These are phyloP conservation scores for Murraya paniculata DNA, from an alignment of 345 rosid species.

Conservation along the genomic window DNA sequence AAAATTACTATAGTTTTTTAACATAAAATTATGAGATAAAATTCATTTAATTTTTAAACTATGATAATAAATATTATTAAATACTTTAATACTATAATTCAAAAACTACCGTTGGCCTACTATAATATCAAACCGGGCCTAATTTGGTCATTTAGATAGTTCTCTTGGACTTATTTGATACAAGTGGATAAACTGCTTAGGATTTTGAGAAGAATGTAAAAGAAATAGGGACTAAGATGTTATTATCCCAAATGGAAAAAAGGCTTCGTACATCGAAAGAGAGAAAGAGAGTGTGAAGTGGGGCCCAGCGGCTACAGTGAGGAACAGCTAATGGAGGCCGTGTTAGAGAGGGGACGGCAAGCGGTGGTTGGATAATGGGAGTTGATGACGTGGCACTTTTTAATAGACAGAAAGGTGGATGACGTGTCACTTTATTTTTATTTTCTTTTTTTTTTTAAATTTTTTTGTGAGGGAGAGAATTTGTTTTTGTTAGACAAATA, in stretches of 20 bases:
- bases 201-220: too few relatives aligned
- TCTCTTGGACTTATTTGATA: too few relatives aligned
- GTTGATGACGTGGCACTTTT: slow-evolving; percentile 24
- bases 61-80: too few relatives aligned
- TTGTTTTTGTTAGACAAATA: too few relatives aligned
- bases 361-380: slow-evolving; percentile 42
- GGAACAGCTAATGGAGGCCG: slow-evolving; percentile 30
- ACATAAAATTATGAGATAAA: too few relatives aligned
- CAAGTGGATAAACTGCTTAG: too few relatives aligned
- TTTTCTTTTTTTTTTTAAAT: neutral
- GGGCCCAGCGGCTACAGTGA: slow-evolving; percentile 14
- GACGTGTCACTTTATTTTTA: neutral
- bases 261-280: neutral
- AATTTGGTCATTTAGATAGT: neutral
- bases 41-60: too few relatives aligned
- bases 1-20: too few relatives aligned
- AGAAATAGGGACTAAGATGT: neutral
- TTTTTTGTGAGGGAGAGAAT: too few relatives aligned
- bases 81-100: too few relatives aligned
- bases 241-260: neutral
- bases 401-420: neutral
- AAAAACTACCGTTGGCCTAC: too few relatives aligned
- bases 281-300: neutral
- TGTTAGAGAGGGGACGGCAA: slow-evolving; percentile 28
- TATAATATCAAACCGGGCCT: too few relatives aligned